phyloP scores from a whole-genome alignment of 805 yeast species.

The Cyberlindnera xishuangbannaensis region DNA sequence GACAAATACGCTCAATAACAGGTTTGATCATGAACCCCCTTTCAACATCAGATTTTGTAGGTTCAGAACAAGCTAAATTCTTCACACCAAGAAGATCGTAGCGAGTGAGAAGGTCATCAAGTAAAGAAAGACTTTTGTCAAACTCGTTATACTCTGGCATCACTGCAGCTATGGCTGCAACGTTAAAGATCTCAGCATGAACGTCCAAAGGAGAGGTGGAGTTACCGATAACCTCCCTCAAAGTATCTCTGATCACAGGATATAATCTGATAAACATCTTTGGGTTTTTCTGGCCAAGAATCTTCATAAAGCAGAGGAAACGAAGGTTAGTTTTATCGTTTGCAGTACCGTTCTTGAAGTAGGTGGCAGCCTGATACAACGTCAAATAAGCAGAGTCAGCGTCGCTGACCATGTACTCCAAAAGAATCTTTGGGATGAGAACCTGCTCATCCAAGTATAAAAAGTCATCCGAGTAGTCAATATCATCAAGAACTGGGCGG shows the following conservation, averaged over 20 bases:
- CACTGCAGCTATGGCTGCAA: slow-evolving; percentile 28
- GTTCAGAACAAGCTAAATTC: neutral
- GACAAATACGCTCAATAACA: slow-evolving; percentile 8
- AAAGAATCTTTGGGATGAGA: slow-evolving; percentile 33
- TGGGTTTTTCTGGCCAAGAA: slow-evolving; percentile 29
- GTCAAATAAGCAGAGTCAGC: slow-evolving; percentile 27
- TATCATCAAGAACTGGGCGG: slow-evolving; percentile 25
- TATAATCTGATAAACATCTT: slow-evolving; percentile 28
- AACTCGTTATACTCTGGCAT: slow-evolving; percentile 19
- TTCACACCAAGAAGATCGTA: slow-evolving; percentile 7
- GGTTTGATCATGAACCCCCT: slow-evolving; percentile 9
- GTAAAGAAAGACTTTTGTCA: slow-evolving; percentile 3
- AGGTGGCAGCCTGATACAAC: slow-evolving; percentile 29
- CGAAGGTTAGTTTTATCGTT: slow-evolving; percentile 32
- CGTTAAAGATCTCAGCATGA: slow-evolving; percentile 26
- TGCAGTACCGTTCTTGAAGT: slow-evolving; percentile 28
- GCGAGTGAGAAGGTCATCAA: slow-evolving; percentile 6
- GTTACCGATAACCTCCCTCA: slow-evolving; percentile 23
- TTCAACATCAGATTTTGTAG: neutral
- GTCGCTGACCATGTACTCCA: slow-evolving; percentile 29
- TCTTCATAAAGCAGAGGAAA: slow-evolving; percentile 28
- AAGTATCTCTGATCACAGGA: slow-evolving; percentile 24
- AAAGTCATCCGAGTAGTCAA: slow-evolving; percentile 31
- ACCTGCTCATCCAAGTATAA: slow-evolving; percentile 27
- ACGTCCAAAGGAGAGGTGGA: slow-evolving; percentile 20